A percentile compares a stretch with the other conserved stretches of the same genome.
Evolutionary conservation across 257 asterid genomes (phyloP).

Genomic region (Rhazya stricta): DNA sequence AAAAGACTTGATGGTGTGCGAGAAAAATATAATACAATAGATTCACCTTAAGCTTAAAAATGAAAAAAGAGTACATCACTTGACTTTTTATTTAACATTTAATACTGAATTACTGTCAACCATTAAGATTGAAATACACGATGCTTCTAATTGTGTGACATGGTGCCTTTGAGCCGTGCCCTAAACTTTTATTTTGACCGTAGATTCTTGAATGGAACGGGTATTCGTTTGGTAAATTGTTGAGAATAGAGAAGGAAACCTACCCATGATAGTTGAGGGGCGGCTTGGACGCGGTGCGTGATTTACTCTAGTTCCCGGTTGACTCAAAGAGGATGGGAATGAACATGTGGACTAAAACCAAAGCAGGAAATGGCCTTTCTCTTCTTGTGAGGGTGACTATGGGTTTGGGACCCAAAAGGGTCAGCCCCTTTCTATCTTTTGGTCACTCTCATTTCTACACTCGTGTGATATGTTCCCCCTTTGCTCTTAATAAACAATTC

Average conservation of each 20-base stretch:
- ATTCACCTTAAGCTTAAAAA: too few species aligned
- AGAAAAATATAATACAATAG: too few species aligned
- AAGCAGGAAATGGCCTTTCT: background rate
- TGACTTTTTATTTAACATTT: too few species aligned
- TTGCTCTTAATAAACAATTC: background rate
- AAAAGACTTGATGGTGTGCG: too few species aligned
- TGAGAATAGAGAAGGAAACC: background rate
- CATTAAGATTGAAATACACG: too few species aligned
- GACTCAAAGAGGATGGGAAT: background rate
- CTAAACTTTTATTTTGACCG: too few species aligned
- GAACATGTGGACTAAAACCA: slow-evolving; percentile 9
- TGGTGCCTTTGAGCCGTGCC: too few species aligned
- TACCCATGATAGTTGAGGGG: background rate
- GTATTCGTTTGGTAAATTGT: background rate
- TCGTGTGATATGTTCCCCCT: slow-evolving; percentile 24
- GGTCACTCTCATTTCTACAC: slow-evolving; percentile 15
- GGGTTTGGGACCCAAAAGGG: slow-evolving; percentile 8
- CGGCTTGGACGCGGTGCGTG: slow-evolving; percentile 19
- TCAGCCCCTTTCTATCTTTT: background rate
- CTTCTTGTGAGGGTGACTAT: slow-evolving; percentile 6
- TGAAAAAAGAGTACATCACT: too few species aligned
- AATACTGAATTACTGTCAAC: too few species aligned
- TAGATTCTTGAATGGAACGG: too few species aligned
- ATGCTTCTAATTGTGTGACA: too few species aligned
- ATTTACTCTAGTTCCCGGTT: slow-evolving; percentile 14